These are phyloP conservation scores for Fusarium proliferatum DNA, from an alignment of 2,329 filamentous ascomycete genomes.

Conservation along the genomic window DNA sequence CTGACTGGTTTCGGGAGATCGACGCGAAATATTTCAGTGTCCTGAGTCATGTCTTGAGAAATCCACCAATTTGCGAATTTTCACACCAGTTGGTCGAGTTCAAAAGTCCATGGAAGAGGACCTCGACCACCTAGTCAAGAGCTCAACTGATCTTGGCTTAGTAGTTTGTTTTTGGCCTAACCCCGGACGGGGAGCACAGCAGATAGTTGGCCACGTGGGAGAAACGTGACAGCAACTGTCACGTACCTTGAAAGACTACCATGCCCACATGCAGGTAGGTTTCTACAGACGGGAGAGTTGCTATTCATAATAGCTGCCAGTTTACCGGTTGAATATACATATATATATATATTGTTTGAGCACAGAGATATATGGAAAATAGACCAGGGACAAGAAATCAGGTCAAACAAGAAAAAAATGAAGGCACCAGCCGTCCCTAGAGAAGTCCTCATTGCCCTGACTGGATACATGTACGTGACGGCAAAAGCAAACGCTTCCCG, in stretches of 20 bases:
- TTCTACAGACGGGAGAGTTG: not conserved
- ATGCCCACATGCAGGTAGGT: not conserved
- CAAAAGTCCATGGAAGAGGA: not conserved
- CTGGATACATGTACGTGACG: conserved; percentile 4
- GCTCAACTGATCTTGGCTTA: conserved; percentile 1
- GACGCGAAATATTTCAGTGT: conserved; percentile 36
- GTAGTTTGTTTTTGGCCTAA: conserved; percentile 7
- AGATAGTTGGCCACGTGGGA: conserved; percentile 42
- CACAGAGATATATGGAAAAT: not conserved
- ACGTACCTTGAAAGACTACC: not conserved
- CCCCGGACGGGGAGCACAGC: conserved; percentile 14
- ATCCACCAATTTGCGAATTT: conserved; percentile 6
- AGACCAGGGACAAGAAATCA: not conserved
- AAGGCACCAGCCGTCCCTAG: not conserved
- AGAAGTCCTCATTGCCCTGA: not conserved
- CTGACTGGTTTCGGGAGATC: conserved; percentile 42
- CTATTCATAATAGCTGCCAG: not conserved
- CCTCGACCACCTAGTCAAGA: conserved; percentile 10
- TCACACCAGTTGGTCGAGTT: not conserved
- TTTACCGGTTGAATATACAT: not conserved
- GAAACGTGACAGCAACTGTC: conserved; percentile 33
- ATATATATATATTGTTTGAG: not conserved
- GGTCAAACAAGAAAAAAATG: not conserved
- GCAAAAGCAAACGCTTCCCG: conserved; percentile 19
- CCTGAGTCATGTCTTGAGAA: conserved; percentile 39